Conservation (phyloP, 176 grass and related monocot genomes). For the Elymus sibiricus region DNA sequence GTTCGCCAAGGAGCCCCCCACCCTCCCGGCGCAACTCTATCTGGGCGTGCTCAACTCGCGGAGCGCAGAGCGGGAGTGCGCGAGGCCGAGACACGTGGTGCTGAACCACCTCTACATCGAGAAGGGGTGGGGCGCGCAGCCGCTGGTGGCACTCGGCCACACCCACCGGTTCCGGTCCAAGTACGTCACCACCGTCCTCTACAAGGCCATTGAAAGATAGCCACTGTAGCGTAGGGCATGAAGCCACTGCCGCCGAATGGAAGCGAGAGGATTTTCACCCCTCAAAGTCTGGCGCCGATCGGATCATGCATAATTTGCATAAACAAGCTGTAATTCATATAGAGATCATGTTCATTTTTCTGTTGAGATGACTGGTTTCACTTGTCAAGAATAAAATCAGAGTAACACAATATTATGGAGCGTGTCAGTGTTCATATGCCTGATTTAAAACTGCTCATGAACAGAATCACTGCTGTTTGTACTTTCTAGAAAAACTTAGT, state of each 20-base stretch:
- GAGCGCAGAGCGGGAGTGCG: slow-evolving; percentile 23
- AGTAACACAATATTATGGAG: neutral
- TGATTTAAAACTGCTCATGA: neutral
- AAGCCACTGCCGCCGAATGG: neutral
- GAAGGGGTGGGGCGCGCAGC: slow-evolving; percentile 52
- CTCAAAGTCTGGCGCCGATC: no score
- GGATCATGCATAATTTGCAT: neutral
- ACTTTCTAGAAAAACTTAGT: no score
- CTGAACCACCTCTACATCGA: slow-evolving; percentile 82
- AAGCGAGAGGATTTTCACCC: neutral
- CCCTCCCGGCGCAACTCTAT: slow-evolving; percentile 57
- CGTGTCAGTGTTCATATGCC: neutral
- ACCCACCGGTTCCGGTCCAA: slow-evolving; percentile 75
- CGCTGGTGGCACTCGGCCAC: slow-evolving; percentile 57
- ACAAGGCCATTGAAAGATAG: slow-evolving; percentile 55
- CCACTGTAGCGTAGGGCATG: neutral
- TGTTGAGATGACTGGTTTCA: neutral
- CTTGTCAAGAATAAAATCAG: neutral
- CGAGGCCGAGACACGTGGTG: slow-evolving; percentile 60
- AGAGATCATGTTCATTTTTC: neutral
- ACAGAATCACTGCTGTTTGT: neutral
- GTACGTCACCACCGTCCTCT: slow-evolving; percentile 69
- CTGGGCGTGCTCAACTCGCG: slow-evolving; percentile 54
- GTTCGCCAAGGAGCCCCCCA: slow-evolving; percentile 68
- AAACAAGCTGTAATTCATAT: neutral